Percentiles rank a stretch among this genome's conserved stretches.
These are phyloP conservation scores for Aspergillus sparsus DNA, from an alignment of 495 filamentous ascomycete species.

Conservation along the genomic window DNA sequence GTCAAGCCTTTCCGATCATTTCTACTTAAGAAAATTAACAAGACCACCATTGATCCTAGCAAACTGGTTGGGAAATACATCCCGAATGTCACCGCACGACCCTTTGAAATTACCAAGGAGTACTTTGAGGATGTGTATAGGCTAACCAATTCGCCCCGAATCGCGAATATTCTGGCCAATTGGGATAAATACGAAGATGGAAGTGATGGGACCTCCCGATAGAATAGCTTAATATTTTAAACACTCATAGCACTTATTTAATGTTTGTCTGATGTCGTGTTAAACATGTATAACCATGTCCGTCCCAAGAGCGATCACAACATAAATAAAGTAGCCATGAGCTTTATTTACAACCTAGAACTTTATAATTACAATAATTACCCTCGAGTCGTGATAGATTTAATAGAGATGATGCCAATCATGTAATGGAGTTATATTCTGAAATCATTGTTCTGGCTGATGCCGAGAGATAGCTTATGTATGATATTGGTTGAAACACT, in stretches of 20 bases:
- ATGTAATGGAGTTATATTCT: too few relatives aligned
- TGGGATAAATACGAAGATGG: conserved; percentile 67
- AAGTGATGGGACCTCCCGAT: conserved; percentile 31
- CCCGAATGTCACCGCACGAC: conserved; percentile 93
- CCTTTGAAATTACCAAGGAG: conserved; percentile 94
- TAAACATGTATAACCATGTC: too few relatives aligned
- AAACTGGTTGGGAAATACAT: conserved; percentile 99
- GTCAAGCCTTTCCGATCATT: conserved; percentile 98
- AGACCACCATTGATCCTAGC: conserved; percentile 93
- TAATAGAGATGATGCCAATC: too few relatives aligned
- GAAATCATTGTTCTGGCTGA: too few relatives aligned
- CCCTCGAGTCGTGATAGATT: too few relatives aligned
- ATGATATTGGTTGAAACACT: not conserved
- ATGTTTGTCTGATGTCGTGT: too few relatives aligned
- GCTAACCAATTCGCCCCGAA: conserved; percentile 89
- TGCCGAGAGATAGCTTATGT: not conserved
- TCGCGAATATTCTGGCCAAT: conserved; percentile 86
- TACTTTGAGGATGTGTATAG: conserved; percentile 98
- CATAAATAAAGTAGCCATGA: too few relatives aligned
- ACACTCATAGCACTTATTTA: too few relatives aligned
- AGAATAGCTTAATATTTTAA: too few relatives aligned
- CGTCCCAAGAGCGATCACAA: too few relatives aligned
- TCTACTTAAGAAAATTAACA: conserved; percentile 98
- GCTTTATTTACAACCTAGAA: too few relatives aligned
- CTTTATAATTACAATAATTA: too few relatives aligned